phyloP scores from a whole-genome alignment of 805 yeast species.

The Clavispora vitiphila region DNA sequence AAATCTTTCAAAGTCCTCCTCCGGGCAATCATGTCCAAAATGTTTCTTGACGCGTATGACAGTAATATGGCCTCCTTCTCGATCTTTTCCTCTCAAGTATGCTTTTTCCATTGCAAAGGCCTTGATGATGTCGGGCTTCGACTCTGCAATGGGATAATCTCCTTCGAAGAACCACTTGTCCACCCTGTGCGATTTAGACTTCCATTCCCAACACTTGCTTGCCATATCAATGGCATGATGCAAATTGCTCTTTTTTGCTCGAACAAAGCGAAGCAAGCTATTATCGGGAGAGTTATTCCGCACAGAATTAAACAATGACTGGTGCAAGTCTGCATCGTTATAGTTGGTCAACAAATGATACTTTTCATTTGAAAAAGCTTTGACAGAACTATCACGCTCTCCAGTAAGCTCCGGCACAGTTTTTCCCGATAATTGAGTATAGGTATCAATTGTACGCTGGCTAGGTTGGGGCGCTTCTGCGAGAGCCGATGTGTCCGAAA shows the following conservation, averaged over 20 bases:
- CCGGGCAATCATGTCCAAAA: constrained; percentile 21
- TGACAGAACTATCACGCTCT: constrained; percentile 8
- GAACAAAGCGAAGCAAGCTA: constrained; percentile 13
- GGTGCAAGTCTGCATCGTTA: constrained; percentile 12
- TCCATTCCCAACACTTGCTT: constrained; percentile 14
- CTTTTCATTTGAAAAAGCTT: constrained; percentile 4
- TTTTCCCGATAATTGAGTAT: constrained; percentile 8
- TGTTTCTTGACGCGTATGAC: constrained; percentile 19
- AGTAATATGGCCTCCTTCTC: constrained; percentile 12
- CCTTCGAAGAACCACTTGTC: constrained; percentile 16
- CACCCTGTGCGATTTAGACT: constrained; percentile 19
- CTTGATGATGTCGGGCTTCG: constrained; percentile 13
- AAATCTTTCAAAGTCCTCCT: constrained; percentile 16
- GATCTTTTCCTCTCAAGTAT: constrained; percentile 14
- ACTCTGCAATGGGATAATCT: constrained; percentile 8
- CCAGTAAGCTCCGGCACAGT: constrained; percentile 4
- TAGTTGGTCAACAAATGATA: constrained; percentile 7
- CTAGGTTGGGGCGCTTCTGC: constrained; percentile 7
- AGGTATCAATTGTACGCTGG: constrained; percentile 7
- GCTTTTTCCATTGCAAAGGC: constrained; percentile 15
- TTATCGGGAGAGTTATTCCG: constrained; percentile 15
- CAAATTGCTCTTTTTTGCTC: constrained; percentile 16
- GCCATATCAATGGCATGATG: constrained; percentile 10
- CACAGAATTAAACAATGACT: constrained; percentile 9
- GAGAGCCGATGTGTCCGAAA: constrained; percentile 8